Conservation (phyloP, 2,329 filamentous ascomycete genomes). For the Fusarium virguliforme region DNA sequence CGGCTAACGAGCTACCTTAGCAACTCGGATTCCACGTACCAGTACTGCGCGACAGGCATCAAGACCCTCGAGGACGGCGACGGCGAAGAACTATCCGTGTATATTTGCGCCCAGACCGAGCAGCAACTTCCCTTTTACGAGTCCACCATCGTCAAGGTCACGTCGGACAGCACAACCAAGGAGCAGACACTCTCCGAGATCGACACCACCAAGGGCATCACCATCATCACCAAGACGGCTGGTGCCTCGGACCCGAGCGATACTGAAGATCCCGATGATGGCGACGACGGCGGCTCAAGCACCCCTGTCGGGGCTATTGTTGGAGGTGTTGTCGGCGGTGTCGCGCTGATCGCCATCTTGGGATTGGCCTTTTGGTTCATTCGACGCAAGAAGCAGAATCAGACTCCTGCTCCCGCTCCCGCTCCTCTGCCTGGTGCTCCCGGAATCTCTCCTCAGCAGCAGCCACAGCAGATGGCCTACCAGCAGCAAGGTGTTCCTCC, state of each 20-base stretch:
- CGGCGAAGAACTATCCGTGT: conserved; percentile 4
- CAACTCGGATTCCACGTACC: not conserved
- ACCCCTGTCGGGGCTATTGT: conserved; percentile 12
- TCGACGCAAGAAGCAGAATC: not conserved
- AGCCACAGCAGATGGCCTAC: not conserved
- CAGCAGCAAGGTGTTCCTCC: conserved; percentile 2
- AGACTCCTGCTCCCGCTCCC: not conserved
- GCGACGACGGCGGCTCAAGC: not conserved
- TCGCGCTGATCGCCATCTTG: conserved; percentile 14
- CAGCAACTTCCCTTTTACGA: conserved; percentile 7
- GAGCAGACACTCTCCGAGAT: not conserved
- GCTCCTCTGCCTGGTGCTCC: too few species aligned
- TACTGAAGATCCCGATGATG: not conserved
- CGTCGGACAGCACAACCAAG: not conserved
- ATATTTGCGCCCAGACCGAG: conserved; percentile 1
- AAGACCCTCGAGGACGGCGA: not conserved
- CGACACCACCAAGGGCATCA: not conserved
- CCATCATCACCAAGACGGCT: not conserved
- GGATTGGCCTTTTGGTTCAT: conserved; percentile 14
- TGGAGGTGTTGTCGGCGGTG: conserved; percentile 13
- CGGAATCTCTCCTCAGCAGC: not conserved
- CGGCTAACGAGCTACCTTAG: not conserved
- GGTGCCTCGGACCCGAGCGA: not conserved
- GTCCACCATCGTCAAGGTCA: conserved; percentile 2
- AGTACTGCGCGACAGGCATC: conserved; percentile 10